phyloP scores from a whole-genome alignment of 768 basidiomycete species.

The Lactarius evosmus region DNA sequence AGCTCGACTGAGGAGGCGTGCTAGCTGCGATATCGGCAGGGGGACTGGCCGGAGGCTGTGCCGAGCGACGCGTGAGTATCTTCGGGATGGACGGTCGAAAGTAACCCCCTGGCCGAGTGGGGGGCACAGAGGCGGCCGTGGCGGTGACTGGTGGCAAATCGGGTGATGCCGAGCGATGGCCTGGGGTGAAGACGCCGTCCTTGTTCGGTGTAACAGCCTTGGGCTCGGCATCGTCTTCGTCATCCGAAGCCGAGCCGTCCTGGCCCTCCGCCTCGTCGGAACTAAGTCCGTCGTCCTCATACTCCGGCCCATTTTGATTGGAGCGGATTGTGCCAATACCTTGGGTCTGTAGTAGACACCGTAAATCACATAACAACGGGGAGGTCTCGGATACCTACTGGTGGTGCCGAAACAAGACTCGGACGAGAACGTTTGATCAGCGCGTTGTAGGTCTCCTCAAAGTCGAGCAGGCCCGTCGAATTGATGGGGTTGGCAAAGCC shows the following conservation, averaged over 20 bases:
- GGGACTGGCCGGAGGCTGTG: constrained; percentile 32
- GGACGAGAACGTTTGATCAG: constrained; percentile 61
- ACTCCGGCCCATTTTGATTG: constrained; percentile 49
- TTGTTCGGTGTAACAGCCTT: not conserved
- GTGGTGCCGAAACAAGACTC: constrained; percentile 71
- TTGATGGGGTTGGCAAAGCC: constrained; percentile 53
- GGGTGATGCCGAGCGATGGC: constrained; percentile 5
- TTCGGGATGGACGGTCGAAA: constrained; percentile 35
- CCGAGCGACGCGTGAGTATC: constrained; percentile 37
- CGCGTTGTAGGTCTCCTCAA: constrained; percentile 59
- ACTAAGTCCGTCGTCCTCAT: constrained; percentile 75
- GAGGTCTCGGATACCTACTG: constrained; percentile 42
- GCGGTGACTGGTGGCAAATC: constrained; percentile 20
- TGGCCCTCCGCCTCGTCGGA: constrained; percentile 46
- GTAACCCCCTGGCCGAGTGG: constrained; percentile 31
- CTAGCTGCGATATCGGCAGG: constrained; percentile 32
- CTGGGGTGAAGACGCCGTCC: not conserved
- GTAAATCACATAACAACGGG: not conserved
- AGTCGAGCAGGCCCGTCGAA: constrained; percentile 44
- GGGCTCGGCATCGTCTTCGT: constrained; percentile 35
- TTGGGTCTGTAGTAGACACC: constrained; percentile 54
- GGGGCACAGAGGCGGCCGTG: constrained; percentile 29
- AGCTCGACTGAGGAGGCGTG: constrained; percentile 7
- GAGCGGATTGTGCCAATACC: constrained; percentile 82
- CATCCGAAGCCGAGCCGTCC: constrained; percentile 41